phyloP scores from a whole-genome alignment of 768 basidiomycete genomes.

The Flagelloscypha sp. region DNA sequence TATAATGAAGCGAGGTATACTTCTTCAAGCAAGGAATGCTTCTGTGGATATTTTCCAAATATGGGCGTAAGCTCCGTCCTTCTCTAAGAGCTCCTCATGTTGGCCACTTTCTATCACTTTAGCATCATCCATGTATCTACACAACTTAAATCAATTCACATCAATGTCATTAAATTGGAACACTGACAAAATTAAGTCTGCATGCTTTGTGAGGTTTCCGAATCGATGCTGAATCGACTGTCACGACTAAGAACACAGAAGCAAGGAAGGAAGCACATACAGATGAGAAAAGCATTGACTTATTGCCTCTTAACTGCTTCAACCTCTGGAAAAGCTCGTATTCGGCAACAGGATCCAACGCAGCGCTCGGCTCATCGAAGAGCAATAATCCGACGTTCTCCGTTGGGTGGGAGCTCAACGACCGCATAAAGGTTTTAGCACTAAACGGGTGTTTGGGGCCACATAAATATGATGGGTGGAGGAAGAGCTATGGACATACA shows the following conservation, averaged over 20 bases:
- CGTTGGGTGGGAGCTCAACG: slow-evolving; percentile 19
- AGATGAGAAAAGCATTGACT: slow-evolving; percentile 46
- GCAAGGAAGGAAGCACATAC: too few relatives aligned
- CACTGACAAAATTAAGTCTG: slow-evolving; percentile 11
- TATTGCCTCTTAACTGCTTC: slow-evolving; percentile 34
- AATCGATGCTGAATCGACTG: too few relatives aligned
- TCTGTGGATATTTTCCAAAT: slow-evolving; percentile 21
- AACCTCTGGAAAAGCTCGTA: slow-evolving; percentile 43
- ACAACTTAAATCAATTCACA: background rate
- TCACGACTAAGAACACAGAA: too few relatives aligned
- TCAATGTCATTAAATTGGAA: background rate
- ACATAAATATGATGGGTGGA: too few relatives aligned
- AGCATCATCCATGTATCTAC: slow-evolving; percentile 13
- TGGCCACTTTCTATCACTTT: slow-evolving; percentile 9
- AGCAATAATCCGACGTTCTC: slow-evolving; percentile 29
- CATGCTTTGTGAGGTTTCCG: slow-evolving; percentile 12
- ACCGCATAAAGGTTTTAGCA: slow-evolving; percentile 33
- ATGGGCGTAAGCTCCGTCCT: slow-evolving; percentile 11
- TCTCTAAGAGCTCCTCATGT: slow-evolving; percentile 8
- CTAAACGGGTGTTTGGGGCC: too few relatives aligned
- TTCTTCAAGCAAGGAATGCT: too few relatives aligned
- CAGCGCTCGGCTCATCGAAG: slow-evolving; percentile 37
- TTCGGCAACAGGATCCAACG: slow-evolving; percentile 39
- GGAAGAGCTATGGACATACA: too few relatives aligned
- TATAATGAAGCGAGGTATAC: too few relatives aligned